phyloP scores from a whole-genome alignment of 2,329 filamentous ascomycete genomes.

The Trichoderma citrinoviride region DNA sequence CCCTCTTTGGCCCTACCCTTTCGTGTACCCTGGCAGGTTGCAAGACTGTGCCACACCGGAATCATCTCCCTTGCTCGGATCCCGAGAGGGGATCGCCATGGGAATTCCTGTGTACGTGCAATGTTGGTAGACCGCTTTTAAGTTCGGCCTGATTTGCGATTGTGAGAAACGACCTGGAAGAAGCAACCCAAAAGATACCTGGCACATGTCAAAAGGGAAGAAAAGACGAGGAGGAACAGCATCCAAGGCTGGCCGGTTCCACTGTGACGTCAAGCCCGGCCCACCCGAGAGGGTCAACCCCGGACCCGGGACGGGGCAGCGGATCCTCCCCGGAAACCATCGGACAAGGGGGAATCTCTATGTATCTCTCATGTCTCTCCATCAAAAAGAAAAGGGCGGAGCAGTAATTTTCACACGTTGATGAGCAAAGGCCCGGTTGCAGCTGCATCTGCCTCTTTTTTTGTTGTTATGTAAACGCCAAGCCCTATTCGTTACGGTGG shows the following conservation, averaged over 20 bases:
- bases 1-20: background rate
- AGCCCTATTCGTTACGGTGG: background rate
- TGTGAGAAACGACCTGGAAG: background rate
- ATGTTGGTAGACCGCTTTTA: background rate
- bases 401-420: background rate
- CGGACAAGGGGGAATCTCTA: constrained; percentile 12
- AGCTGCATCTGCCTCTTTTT: too few species aligned
- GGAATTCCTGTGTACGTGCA: too few species aligned
- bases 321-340: constrained; percentile 2
- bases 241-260: constrained; percentile 6
- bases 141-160: background rate
- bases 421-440: too few species aligned
- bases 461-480: too few species aligned
- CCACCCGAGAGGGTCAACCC: constrained; percentile 28
- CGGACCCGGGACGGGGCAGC: constrained; percentile 28
- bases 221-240: background rate
- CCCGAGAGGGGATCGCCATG: too few species aligned
- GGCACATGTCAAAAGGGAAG: constrained; percentile 1
- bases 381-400: background rate
- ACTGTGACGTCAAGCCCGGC: constrained; percentile 33
- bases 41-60: background rate
- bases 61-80: too few species aligned
- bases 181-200: background rate
- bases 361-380: too few species aligned
- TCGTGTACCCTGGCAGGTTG: too few species aligned